Evolutionary conservation across 495 filamentous ascomycete species (phyloP), one percentile per base, ranked within the genome.

Genomic region (Filosporella fistucella): DNA sequence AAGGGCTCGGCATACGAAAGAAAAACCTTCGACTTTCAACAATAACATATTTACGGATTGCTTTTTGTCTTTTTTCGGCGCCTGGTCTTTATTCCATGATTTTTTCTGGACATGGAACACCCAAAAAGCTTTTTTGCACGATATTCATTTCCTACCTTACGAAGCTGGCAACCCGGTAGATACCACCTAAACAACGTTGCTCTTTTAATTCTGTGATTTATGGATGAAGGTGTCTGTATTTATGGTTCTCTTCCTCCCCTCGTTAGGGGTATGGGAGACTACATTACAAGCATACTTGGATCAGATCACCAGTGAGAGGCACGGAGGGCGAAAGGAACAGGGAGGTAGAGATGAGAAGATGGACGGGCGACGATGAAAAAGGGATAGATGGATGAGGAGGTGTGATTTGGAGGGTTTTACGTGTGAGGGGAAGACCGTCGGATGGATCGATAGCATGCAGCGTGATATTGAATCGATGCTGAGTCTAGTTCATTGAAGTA

Each of bases 41-140:
- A 42, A 51, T 35, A n/a, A n/a, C n/a, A n/a, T 22, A 52, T 46
- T 45, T 40, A 56, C 49, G 49, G 49, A 56, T 44, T 52, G 42
- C 50, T 60, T 56, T 53, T n/a, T n/a, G n/a, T n/a, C 43, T 59
- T 56, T 52, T 60, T 46, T 60, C 49, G 56, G 56, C 57, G 57
- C 57, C 54, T 55, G 57, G 57, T 60, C 57, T 56, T 57, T n/a
- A n/a, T n/a, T 45, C 39, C 48, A 55, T 59, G 45, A 51, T 55
- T 45, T n/a, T 54, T 34, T 36, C 42, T 44, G 44, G 48, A 38
- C 35, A 21, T 38, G 42, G 39, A 48, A 52, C 33, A 51, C 50
- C 47, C 47, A 46, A 60, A 56, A 54, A 56, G 50, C 47, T 50
- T 58, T 45, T 59, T 52, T 42, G 33, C 48, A 59, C 51, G 47